phyloP scores from a whole-genome alignment of 371 early-diverging fungal genomes.

The Haplosporangium sp. region DNA sequence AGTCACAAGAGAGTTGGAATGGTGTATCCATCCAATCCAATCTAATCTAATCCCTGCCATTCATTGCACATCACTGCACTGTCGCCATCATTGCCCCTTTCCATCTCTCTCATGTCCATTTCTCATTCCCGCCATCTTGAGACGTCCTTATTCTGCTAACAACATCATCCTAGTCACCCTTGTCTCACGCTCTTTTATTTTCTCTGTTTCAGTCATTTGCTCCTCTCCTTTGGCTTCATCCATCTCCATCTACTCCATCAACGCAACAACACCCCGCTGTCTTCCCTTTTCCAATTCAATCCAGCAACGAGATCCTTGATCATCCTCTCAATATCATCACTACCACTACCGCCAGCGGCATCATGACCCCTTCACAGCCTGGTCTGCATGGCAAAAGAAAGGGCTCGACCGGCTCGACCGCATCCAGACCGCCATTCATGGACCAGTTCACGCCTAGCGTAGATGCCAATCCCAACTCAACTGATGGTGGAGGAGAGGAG shows the following conservation, averaged over 20 bases:
- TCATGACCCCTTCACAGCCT: conserved; percentile 31
- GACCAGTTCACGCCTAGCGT: conserved; percentile 8
- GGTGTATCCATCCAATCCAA: too few species aligned
- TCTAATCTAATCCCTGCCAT: too few species aligned
- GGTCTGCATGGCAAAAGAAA: conserved; percentile 22
- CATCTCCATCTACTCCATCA: not conserved
- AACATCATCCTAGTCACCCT: too few species aligned
- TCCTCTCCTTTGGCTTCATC: not conserved
- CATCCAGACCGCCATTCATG: conserved; percentile 2
- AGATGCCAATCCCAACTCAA: conserved; percentile 1
- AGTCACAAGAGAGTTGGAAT: too few species aligned
- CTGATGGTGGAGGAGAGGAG: conserved; percentile 6
- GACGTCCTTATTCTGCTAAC: too few species aligned
- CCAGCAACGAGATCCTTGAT: too few species aligned
- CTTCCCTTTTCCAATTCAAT: not conserved
- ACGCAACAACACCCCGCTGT: not conserved
- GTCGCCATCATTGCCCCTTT: too few species aligned
- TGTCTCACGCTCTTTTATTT: not conserved
- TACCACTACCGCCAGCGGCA: not conserved
- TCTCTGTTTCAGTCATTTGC: not conserved
- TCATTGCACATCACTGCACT: too few species aligned
- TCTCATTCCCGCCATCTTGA: too few species aligned
- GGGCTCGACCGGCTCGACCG: conserved; percentile 24
- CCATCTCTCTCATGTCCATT: too few species aligned
- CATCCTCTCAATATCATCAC: not conserved